Evolutionary conservation across 495 filamentous ascomycete genomes (phyloP), one percentile per base, ranked within the genome.

Genomic region (Podospora fimiseda): DNA sequence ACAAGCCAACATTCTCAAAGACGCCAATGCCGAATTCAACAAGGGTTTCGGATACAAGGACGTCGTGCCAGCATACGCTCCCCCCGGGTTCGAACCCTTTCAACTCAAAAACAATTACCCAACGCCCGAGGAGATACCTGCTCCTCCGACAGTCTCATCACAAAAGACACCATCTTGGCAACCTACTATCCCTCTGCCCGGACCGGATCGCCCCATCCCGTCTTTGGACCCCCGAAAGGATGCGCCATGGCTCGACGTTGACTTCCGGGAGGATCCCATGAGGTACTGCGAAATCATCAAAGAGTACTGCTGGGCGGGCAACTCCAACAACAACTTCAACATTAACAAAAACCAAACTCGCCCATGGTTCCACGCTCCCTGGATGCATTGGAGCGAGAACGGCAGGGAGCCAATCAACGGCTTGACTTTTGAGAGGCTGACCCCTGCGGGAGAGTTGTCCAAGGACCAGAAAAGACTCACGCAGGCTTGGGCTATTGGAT

Each of bases 221-320:
- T 13, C 16, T 8, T 20, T 45, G 11, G 43, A 45, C 23, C 43
- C 43, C 6, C 43, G 19, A 15, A 22, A 45, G 4, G 43, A 45
- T 3, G 43, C 43, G 14, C 43, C n/a, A 14, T 45, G 43, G 43
- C 43, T 45, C 15, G 15, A 45, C 3, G 19, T 45, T 11, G 43
- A 45, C 43, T 45, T 21, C 43, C 19, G 11, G 43, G 14, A 16
- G 19, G 15, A 45, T 8, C 43, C 43, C 7, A 11, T 19, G 2
- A 11, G 23, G 43, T 45, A 45, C 43, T 45, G 43, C 43, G 14
- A 18, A 14, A 13, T 18, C 5, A 23, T 45, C 3, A 45, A 45
- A 23, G 18, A 21, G 43, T 45, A 45, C 43, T 45, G 43, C 43
- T 45, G 43, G 43, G 43, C 19, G 15, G 43, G 43, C 14, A 45